Percentiles rank a stretch among this genome's conserved stretches.
phyloP scores from a whole-genome alignment of 805 yeast genomes.

The Clavispora santaluciae region DNA sequence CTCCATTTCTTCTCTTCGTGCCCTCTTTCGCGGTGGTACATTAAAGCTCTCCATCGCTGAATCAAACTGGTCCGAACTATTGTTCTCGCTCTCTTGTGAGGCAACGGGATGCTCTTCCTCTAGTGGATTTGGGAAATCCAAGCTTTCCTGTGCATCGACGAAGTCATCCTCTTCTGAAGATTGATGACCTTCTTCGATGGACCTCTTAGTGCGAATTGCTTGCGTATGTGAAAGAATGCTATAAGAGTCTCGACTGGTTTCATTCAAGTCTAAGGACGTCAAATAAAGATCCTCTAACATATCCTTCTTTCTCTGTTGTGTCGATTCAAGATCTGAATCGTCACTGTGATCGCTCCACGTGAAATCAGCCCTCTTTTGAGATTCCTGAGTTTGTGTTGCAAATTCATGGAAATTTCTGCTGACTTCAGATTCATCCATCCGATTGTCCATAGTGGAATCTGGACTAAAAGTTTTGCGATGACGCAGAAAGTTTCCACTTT shows the following conservation, averaged over 20 bases:
- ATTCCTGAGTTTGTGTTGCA: conserved; percentile 10
- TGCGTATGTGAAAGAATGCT: not conserved
- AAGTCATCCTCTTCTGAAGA: not conserved
- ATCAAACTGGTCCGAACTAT: not conserved
- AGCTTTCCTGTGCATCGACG: not conserved
- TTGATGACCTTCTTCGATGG: not conserved
- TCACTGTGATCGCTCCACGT: conserved; percentile 1
- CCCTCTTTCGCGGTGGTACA: not conserved
- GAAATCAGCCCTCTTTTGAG: conserved; percentile 1
- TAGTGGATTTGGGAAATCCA: conserved; percentile 20
- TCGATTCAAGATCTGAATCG: conserved; percentile 1
- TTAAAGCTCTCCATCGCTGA: not conserved
- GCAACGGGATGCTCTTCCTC: not conserved
- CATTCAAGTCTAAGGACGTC: not conserved
- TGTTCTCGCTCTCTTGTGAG: not conserved
- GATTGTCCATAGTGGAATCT: conserved; percentile 8
- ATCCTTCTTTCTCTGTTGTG: not conserved
- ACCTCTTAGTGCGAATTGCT: not conserved
- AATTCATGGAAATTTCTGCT: conserved; percentile 9
- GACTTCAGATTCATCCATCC: conserved; percentile 4
- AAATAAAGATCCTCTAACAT: not conserved
- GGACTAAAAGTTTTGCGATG: conserved; percentile 8
- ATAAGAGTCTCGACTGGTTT: not conserved
- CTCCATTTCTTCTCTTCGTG: conserved; percentile 11
- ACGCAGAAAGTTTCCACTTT: not conserved